Percentiles rank a stretch among this genome's conserved stretches.
Evolutionary conservation across 208 protist species (phyloP).

Genomic region (Trypanosoma lewisi): DNA sequence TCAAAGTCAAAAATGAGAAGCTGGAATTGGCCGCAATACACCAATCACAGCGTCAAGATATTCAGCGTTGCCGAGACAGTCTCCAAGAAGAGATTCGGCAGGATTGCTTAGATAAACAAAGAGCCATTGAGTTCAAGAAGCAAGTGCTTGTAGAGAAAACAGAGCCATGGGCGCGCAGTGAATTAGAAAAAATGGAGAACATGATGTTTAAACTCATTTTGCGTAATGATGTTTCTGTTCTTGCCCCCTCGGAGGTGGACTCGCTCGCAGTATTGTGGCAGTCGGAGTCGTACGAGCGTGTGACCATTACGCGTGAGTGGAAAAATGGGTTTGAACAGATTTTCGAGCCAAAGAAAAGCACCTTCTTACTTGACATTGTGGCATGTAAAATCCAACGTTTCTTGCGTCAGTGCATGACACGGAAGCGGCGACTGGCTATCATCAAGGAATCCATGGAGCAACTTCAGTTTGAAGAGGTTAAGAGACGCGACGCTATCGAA

Average conservation of each 20-base stretch:
- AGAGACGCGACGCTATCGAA: conserved; percentile 24
- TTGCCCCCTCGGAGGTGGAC: conserved; percentile 13
- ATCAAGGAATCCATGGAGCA: conserved; percentile 10
- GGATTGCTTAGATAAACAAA: conserved; percentile 9
- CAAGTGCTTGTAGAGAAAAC: conserved; percentile 19
- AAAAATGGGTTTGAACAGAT: conserved; percentile 23
- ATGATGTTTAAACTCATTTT: conserved; percentile 28
- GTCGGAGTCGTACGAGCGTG: conserved; percentile 46
- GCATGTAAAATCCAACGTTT: conserved; percentile 21
- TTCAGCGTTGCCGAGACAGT: conserved; percentile 16
- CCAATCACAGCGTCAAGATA: conserved; percentile 4
- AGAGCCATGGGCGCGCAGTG: conserved; percentile 29
- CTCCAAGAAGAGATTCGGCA: conserved; percentile 9
- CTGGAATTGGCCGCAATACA: conserved; percentile 14
- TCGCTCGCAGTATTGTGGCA: conserved; percentile 39
- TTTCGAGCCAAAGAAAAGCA: conserved; percentile 31
- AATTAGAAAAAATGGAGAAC: conserved; percentile 25
- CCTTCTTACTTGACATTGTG: conserved; percentile 20
- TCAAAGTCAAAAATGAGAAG: conserved; percentile 17
- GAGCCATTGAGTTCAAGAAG: conserved; percentile 8
- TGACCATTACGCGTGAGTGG: conserved; percentile 30
- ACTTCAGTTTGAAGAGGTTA: conserved; percentile 17
- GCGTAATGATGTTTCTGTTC: conserved; percentile 3
- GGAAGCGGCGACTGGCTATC: background rate
- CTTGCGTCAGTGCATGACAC: conserved; percentile 7